Base-by-base conservation (phyloP, 805 yeast species). In the Wickerhamomyces strasburgensis region DNA sequence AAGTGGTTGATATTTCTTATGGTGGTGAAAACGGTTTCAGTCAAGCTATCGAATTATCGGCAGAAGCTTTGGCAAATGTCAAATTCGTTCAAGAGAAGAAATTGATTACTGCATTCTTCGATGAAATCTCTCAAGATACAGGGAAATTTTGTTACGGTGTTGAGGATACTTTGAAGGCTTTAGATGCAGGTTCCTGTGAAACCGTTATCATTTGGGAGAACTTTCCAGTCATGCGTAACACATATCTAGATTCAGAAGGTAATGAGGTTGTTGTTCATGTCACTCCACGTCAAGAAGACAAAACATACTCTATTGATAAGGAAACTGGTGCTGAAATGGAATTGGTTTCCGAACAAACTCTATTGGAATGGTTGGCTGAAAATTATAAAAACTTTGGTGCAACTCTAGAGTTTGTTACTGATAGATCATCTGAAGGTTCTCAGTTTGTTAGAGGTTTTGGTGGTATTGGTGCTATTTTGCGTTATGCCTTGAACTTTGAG, bases 21-120 rank as follows among this genome's bases (percentile, higher is more conserved):
- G 99, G 99, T 65, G 98, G 99, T 61, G 98, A 93, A 67, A 93
- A 93, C 62, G 99, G 99, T 32, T 93, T 93, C 73, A 93, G 93
- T 70, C 99, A 93, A 72, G 99, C 99, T 31, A 94, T 93, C 55
- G 98, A 93, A 66, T 73, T 93, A 51, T 84, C 97, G 23, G 96
- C 97, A 21, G 99, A 93, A 72, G 84, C 98, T 19, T 74, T 93
- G 58, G 84, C 97, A 34, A 93, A 90, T 62, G 99, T 93, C 51
- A 93, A 93, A 65, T 93, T 93, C 61, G 90, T 93, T 44, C 98
- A 93, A 70, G 99, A 93, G 64, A 93, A 93, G 84, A 90, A 90
- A 70, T 76, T 93, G 54, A 80, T 93, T 60, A 84, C 85, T 44
- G 75, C 71, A 52, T 93, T 90, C 71, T 93, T 93, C 60, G 98